Evolutionary conservation across 2,329 filamentous ascomycete genomes (phyloP).

Genomic region (Pochonia chlamydosporia): DNA sequence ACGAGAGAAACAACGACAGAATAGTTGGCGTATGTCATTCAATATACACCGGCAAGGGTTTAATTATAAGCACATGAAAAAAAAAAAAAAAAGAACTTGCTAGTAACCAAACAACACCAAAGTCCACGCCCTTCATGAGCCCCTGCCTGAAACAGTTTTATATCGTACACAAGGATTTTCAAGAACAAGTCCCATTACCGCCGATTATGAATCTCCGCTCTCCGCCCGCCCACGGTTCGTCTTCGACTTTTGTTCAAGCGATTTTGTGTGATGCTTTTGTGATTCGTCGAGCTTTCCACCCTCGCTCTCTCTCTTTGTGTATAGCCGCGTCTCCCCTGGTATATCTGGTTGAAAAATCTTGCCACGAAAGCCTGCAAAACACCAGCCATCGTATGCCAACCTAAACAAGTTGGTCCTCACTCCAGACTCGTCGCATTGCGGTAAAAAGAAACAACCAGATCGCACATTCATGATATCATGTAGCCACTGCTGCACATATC

Average conservation of each 20-base stretch:
- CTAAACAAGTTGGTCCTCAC: neutral
- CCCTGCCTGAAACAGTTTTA: conserved; percentile 15
- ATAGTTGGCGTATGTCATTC: too few relatives aligned
- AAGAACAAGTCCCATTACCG: conserved; percentile 20
- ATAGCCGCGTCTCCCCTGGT: too few relatives aligned
- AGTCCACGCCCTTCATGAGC: conserved; percentile 10
- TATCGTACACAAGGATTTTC: conserved; percentile 26
- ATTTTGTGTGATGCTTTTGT: neutral
- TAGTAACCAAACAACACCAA: conserved; percentile 5
- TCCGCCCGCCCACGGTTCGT: neutral
- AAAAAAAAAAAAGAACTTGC: conserved; percentile 9
- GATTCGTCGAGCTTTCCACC: neutral
- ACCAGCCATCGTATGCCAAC: conserved; percentile 2
- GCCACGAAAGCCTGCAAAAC: neutral
- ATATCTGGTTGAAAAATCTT: neutral
- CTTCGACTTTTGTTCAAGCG: neutral
- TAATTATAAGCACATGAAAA: neutral
- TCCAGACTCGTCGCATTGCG: neutral
- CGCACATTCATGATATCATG: neutral
- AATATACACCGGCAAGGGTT: too few relatives aligned
- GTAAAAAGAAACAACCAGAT: neutral
- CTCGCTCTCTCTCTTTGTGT: neutral
- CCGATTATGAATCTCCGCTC: neutral
- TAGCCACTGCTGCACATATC: neutral
- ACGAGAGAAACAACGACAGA: too few relatives aligned